Evolutionary conservation across 768 basidiomycete species (phyloP).

Genomic region (Hygrocybe punicea): DNA sequence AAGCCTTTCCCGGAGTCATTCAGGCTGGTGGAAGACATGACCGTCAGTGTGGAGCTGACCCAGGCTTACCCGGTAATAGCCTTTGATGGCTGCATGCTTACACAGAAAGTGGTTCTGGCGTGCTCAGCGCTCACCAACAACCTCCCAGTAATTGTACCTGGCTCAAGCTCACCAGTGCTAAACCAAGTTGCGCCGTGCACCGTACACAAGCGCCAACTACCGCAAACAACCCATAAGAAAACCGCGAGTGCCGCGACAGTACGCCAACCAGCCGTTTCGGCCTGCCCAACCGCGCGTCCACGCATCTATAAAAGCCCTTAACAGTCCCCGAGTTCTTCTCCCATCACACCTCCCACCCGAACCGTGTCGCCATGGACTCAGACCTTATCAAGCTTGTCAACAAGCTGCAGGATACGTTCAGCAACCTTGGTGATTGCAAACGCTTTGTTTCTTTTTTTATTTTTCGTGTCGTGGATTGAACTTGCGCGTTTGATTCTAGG

Average conservation of each 20-base stretch:
- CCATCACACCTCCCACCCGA: not conserved
- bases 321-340: not conserved
- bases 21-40: constrained; percentile 5
- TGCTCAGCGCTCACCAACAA: too few relatives aligned
- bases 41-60: too few relatives aligned
- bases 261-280: not conserved
- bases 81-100: too few relatives aligned
- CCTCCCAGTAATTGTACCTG: too few relatives aligned
- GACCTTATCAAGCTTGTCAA: constrained; percentile 94
- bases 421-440: constrained; percentile 67
- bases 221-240: too few relatives aligned
- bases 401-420: constrained; percentile 91
- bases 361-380: constrained; percentile 64
- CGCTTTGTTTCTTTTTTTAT: too few relatives aligned
- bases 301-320: not conserved
- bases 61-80: too few relatives aligned
- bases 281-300: not conserved
- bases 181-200: too few relatives aligned
- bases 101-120: too few relatives aligned
- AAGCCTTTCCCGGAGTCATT: constrained; percentile 31
- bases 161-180: too few relatives aligned
- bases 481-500: constrained; percentile 42
- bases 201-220: too few relatives aligned
- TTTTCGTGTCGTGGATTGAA: constrained; percentile 13
- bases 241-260: too few relatives aligned